Conservation (phyloP, 768 basidiomycete genomes). For the Coprinellus micaceus region DNA sequence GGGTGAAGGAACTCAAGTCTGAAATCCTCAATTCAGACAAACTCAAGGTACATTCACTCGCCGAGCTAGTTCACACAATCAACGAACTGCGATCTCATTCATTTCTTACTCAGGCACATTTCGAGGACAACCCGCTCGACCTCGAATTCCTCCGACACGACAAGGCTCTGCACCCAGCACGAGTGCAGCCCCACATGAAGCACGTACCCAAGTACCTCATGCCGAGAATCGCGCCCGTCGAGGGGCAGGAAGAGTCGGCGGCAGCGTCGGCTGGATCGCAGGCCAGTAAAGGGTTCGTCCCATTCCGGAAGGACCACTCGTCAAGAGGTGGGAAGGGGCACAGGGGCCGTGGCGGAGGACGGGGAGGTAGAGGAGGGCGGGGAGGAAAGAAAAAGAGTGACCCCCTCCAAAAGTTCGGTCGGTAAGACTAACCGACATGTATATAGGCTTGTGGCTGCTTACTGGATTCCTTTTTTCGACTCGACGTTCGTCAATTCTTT, state of each 20-base stretch:
- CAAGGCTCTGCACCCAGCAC: slow-evolving; percentile 85
- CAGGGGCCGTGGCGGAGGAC: slow-evolving; percentile 52
- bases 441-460: too few relatives aligned
- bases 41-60: slow-evolving; percentile 90
- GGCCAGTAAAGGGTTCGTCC: slow-evolving; percentile 53
- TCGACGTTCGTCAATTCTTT: too few relatives aligned
- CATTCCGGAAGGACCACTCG: slow-evolving; percentile 61
- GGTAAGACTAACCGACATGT: too few relatives aligned
- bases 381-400: slow-evolving; percentile 73
- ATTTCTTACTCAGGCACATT: slow-evolving; percentile 70
- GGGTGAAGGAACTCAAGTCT: slow-evolving; percentile 88
- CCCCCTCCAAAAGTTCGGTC: slow-evolving; percentile 74
- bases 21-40: slow-evolving; percentile 96
- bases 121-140: slow-evolving; percentile 94
- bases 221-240: slow-evolving; percentile 70
- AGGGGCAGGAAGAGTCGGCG: slow-evolving; percentile 34
- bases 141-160: slow-evolving; percentile 92
- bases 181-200: slow-evolving; percentile 92
- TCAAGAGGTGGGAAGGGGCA: slow-evolving; percentile 47
- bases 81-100: background rate
- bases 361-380: slow-evolving; percentile 47
- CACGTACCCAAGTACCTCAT: slow-evolving; percentile 91
- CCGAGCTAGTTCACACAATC: background rate
- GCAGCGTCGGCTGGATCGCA: slow-evolving; percentile 25
- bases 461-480: too few relatives aligned